phyloP scores from a whole-genome alignment of 2,329 filamentous ascomycete genomes.

The Colletotrichum zoysiae region DNA sequence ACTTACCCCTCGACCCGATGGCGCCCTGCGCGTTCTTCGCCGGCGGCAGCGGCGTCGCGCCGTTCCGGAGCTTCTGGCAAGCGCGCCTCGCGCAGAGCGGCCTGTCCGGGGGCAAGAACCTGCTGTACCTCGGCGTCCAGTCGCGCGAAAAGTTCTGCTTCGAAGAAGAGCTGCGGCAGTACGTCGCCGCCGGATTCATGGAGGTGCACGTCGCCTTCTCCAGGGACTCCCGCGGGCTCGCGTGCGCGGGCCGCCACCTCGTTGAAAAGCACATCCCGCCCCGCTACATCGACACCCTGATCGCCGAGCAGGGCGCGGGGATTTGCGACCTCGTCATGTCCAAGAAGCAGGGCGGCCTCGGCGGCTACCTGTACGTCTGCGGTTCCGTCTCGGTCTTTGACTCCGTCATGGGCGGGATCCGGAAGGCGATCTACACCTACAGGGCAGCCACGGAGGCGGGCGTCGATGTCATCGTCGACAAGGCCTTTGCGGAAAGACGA shows the following conservation, averaged over 20 bases:
- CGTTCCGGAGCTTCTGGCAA: conserved; percentile 68
- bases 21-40: conserved; percentile 67
- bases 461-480: conserved; percentile 63
- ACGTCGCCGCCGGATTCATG: conserved; percentile 61
- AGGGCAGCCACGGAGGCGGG: conserved; percentile 64
- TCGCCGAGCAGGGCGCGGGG: conserved; percentile 62
- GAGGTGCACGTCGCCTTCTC: conserved; percentile 67
- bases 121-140: conserved; percentile 65
- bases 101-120: conserved; percentile 57
- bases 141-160: conserved; percentile 65
- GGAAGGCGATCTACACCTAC: conserved; percentile 66
- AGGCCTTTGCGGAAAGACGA: conserved; percentile 66
- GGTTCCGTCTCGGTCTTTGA: conserved; percentile 57
- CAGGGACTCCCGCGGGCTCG: conserved; percentile 60
- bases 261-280: conserved; percentile 63
- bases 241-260: conserved; percentile 60
- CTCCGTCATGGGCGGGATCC: conserved; percentile 67
- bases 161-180: conserved; percentile 61
- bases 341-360: conserved; percentile 65
- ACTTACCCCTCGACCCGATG: conserved; percentile 63
- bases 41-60: conserved; percentile 66
- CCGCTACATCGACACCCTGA: conserved; percentile 65
- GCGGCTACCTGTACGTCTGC: conserved; percentile 46
- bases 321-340: conserved; percentile 69
- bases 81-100: conserved; percentile 52